Evolutionary conservation across 768 basidiomycete genomes (phyloP).

Genomic region (Steccherinum ochraceum): DNA sequence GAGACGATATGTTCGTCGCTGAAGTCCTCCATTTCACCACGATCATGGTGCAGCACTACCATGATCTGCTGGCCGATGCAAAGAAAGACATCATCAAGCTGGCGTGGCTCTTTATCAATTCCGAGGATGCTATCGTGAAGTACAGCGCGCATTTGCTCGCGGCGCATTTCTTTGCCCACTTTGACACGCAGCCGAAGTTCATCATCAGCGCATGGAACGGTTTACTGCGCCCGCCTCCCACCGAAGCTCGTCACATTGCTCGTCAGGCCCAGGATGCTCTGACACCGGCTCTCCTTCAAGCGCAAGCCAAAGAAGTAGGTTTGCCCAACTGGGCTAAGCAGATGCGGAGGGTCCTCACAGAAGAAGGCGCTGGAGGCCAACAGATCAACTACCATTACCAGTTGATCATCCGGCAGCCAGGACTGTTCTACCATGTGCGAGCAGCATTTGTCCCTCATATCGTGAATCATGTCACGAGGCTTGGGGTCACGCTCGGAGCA

Average conservation of each 20-base stretch:
- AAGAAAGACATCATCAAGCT: conserved; percentile 92
- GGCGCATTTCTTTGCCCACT: conserved; percentile 87
- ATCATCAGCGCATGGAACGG: conserved; percentile 88
- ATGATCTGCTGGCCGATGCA: conserved; percentile 69
- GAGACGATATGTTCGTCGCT: conserved; percentile 84
- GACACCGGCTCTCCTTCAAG: conserved; percentile 70
- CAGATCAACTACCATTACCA: conserved; percentile 83
- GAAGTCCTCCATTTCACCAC: conserved; percentile 89
- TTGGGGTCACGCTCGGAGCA: conserved; percentile 71
- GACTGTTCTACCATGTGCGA: conserved; percentile 89
- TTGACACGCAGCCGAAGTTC: conserved; percentile 87
- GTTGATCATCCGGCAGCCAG: conserved; percentile 84
- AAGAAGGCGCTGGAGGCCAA: conserved; percentile 70
- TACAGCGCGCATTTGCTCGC: conserved; percentile 88
- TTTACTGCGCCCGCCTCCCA: conserved; percentile 73
- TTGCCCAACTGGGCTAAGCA: conserved; percentile 77
- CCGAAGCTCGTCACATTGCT: conserved; percentile 70
- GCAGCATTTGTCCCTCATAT: conserved; percentile 92
- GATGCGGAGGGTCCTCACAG: conserved; percentile 77
- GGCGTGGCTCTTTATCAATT: conserved; percentile 83
- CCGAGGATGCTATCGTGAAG: conserved; percentile 86
- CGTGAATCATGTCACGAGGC: conserved; percentile 80
- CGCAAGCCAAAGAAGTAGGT: conserved; percentile 50
- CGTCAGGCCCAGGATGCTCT: conserved; percentile 85
- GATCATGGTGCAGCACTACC: conserved; percentile 79